These are phyloP conservation scores for Harrya chromipes DNA, from an alignment of 768 basidiomycete species.

Conservation along the genomic window DNA sequence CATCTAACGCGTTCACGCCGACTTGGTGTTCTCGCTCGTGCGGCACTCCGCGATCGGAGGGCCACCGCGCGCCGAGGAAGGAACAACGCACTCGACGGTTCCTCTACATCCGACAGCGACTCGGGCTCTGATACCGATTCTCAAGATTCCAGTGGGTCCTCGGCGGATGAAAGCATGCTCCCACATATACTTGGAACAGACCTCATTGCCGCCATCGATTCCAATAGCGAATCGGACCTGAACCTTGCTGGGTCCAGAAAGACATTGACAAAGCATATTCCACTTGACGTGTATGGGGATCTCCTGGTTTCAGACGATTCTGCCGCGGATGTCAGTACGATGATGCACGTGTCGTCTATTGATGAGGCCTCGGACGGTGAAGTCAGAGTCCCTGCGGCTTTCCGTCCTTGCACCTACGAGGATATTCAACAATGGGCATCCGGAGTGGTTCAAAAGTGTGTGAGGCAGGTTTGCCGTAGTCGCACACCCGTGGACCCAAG, in stretches of 20 bases:
- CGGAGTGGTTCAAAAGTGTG: conserved; percentile 25
- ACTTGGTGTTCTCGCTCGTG: conserved; percentile 20
- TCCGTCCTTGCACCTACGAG: conserved; percentile 17
- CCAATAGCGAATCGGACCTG: conserved; percentile 25
- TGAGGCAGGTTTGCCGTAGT: conserved; percentile 12
- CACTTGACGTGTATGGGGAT: conserved; percentile 7
- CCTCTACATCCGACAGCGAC: conserved; percentile 16
- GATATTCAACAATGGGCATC: conserved; percentile 27
- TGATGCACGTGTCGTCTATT: conserved; percentile 19
- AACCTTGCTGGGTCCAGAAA: conserved; percentile 7
- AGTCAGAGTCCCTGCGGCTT: conserved; percentile 3
- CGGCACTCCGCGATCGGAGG: conserved; percentile 20
- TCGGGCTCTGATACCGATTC: conserved; percentile 19
- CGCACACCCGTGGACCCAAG: conserved; percentile 9
- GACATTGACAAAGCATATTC: background rate
- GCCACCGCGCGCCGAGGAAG: background rate
- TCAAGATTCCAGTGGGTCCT: conserved; percentile 19
- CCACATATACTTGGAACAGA: conserved; percentile 27
- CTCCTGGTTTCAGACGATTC: conserved; percentile 17
- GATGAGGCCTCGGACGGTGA: conserved; percentile 11
- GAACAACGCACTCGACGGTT: background rate
- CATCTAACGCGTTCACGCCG: background rate
- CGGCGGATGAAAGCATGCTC: conserved; percentile 17
- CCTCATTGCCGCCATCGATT: conserved; percentile 26
- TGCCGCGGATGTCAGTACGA: conserved; percentile 17